Percentiles rank a stretch among this genome's conserved stretches.
Conservation (phyloP, 306 rosid species). For the Prunus mume region DNA sequence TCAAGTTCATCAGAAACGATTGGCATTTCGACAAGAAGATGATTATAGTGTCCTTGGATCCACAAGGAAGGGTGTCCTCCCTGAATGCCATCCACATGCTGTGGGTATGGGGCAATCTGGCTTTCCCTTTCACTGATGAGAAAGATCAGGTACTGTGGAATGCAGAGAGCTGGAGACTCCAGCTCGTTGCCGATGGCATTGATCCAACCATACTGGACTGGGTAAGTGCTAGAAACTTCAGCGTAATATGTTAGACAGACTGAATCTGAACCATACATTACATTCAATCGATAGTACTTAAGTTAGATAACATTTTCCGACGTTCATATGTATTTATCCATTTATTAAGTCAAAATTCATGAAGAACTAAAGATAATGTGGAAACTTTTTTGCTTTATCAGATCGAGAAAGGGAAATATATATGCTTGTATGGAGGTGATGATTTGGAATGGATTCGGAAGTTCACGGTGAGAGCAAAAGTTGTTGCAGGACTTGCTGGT, state of each 20-base stretch:
- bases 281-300: no score
- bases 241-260: no score
- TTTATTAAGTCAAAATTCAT: no score
- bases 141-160: conserved; percentile 68
- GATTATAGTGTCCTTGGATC: conserved; percentile 78
- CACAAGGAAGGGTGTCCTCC: conserved; percentile 65
- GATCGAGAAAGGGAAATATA: conserved; percentile 42
- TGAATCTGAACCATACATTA: no score
- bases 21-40: conserved; percentile 68
- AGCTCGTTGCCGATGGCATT: conserved; percentile 60
- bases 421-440: conserved; percentile 81
- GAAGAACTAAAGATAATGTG: not conserved
- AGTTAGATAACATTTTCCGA: no score
- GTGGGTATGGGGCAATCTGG: conserved; percentile 79
- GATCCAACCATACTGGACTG: conserved; percentile 43
- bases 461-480: conserved; percentile 44
- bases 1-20: conserved; percentile 58
- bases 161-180: conserved; percentile 65
- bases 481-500: conserved; percentile 38
- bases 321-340: no score
- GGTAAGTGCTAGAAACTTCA: conserved; percentile 25
- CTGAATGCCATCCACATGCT: conserved; percentile 73
- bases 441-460: conserved; percentile 67
- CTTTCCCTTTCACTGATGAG: conserved; percentile 71
- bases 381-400: conserved; percentile 16